Evolutionary conservation across 768 basidiomycete species (phyloP), one percentile per base, ranked within the genome.

Genomic region (Pholiota conissans): DNA sequence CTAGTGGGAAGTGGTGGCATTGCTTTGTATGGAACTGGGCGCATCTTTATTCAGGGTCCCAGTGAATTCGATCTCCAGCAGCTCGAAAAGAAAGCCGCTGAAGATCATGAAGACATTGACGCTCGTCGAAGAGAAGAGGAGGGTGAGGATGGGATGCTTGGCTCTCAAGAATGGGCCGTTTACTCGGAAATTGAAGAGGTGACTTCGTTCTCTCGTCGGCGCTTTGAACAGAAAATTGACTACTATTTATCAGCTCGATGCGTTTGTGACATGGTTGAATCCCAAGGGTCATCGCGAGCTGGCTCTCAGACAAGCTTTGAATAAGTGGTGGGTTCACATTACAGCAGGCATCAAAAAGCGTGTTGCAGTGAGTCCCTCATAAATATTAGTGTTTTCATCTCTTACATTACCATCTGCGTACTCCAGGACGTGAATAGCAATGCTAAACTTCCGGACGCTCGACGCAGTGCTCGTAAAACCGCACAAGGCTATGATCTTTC

Each of bases 31-130:
- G 93, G 94, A 9, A 87, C 94, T 18, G 97, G 95, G 5, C 78
- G 96, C 52, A 67, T 99, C 48, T 97, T 98, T 69, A 73, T 99
- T 27, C 97, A 99, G 72, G 97, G 96, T 0, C 92, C 93, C 24
- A 91, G 88, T 61, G 84, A 88, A 63, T 84, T 86, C 66, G 97
- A 98, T 61, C 63, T 84, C 55, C 88, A 91, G 57, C 71, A 89
- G n/a, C 71, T 91, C 65, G 78, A 81, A 54, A 80, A 84, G 65
- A 76, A 84, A 58, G 80, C 79, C 50, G 74, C 75, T 35, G 79
- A 81, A 59, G 81, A 80, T 53, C 77, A 76, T 27, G 80, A 81
- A 60, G 84, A 86, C 56, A 76, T 93, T 27, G 79, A 79, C 49
- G 76, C 74, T 54, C 76, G 90, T 58, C 78, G 91, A 67, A 71